Base-by-base conservation (phyloP, 441 rosid species). In the Populus hybrid region DNA sequence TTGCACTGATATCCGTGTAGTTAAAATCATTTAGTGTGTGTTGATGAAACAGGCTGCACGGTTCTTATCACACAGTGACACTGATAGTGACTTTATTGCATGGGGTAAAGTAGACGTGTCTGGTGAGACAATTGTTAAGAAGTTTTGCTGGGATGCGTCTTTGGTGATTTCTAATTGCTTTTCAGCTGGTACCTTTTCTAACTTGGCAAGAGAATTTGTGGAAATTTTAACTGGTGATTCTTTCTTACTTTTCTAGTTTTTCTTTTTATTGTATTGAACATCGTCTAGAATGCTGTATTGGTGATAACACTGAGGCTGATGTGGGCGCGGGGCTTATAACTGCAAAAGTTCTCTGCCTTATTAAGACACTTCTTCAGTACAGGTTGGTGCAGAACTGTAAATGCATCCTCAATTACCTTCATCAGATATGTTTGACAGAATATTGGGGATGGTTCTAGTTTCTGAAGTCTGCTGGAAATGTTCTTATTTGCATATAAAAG, bases 1-100 rank as follows among this genome's bases (percentile, higher is more conserved):
- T 29, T 71, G 26, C 23, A 28, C 16, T 69, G 18, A 6, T 65
- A 29, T 53, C 14, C 50, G 56, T 8, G 26, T 28, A 50, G 69
- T 35, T 56, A 73, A 76, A 35, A 42, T 65, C 26, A 72, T 73
- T 64, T 38, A 71, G 35, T n/a, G 74, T 38, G 8, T 38, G 6
- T 74, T 53, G 76, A 77, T 66, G 64, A 80, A 79, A 84, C 86
- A 94, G 99, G 99, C 99, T 79, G 97, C 98, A 23, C 74, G 88
- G 73, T 81, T 75, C 70, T 79, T 97, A 20, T 86, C 94, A 9
- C 35, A 70, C 70, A 74, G 63, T 77, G 90, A 84, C 83, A 85
- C 80, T 75, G 88, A 87, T 83, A 84, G 82, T 73, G 89, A 88
- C 53, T 76, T 88, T 71, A 73, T 81, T 80, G 50, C 82, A 18